Base-by-base conservation (phyloP, 352 stramenopile genomes). In the Globisporangium viniferum region DNA sequence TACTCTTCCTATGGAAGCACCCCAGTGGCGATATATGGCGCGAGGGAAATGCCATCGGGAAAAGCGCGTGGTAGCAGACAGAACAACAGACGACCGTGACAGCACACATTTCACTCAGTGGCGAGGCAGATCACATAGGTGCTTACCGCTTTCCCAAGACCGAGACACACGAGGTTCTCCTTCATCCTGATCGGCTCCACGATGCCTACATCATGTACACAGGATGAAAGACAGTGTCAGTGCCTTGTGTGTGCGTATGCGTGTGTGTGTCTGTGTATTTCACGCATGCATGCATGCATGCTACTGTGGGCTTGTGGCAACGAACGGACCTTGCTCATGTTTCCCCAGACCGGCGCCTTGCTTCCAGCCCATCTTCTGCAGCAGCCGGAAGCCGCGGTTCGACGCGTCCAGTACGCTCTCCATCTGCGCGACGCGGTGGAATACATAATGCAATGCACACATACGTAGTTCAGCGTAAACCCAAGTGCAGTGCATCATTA, bases 351-450 rank as follows among this genome's bases (percentile, higher is more conserved):
- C 82, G 24, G 68, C 66, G 33, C 82, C 84, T 9, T 73, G 66
- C 27, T 69, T 74, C 84, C 84, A 92, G 33, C 84, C 84, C 82
- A 91, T 87, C 64, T 83, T 88, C 22, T 69, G 64, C 46, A 92
- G 69, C 64, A 92, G 53, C 22, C 75, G 76, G 60, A 83, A 90
- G 54, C 84, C 84, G 22, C 84, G 74, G 56, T 90, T 91, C 44
- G 75, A 74, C 36, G 58, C 71, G 46, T 85, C 79, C 63, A 87
- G 69, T 31, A 75, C 36, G 62, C 20, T 22, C 49, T 67, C 62
- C 62, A 67, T 67, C 62, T 67, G 18, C 29, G 10, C n/a, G 7
- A 2, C 20, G n/a, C 8, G 44, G 36, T 3, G 0, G 10, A 44
- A 44, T 44, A 15, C 18, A 49, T 7, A 55, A 22, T 24, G 8